phyloP scores from a whole-genome alignment of 2,329 filamentous ascomycete genomes.

The Fusarium aywerte region DNA sequence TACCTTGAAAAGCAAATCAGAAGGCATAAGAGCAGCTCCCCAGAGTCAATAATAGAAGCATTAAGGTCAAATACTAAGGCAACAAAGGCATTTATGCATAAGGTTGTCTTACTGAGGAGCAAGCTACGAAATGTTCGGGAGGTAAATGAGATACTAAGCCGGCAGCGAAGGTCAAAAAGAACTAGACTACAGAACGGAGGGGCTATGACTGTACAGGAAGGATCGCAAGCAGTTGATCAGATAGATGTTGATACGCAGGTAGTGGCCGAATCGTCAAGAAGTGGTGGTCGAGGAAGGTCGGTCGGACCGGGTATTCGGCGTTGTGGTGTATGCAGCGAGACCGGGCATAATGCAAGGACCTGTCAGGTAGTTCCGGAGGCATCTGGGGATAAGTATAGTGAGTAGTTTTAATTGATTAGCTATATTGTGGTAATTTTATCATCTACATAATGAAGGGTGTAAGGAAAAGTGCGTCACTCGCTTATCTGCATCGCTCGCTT shows the following conservation, averaged over 20 bases:
- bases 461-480: too few species aligned
- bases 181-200: neutral
- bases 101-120: neutral
- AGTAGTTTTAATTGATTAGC: slow-evolving; percentile 8
- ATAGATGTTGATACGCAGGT: too few species aligned
- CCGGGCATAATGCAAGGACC: neutral
- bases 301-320: neutral
- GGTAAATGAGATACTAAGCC: neutral
- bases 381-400: slow-evolving; percentile 4
- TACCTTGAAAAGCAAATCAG: neutral
- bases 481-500: too few species aligned
- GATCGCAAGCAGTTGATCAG: neutral
- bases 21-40: neutral
- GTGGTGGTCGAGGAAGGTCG: neutral
- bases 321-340: slow-evolving; percentile 1
- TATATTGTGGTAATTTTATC: neutral
- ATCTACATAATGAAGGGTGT: too few species aligned
- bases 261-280: neutral
- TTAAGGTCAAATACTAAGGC: neutral
- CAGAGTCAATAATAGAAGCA: neutral
- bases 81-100: neutral
- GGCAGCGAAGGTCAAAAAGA: neutral
- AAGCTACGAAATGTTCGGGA: neutral
- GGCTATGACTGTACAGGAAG: neutral
- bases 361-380: slow-evolving; percentile 2